Conservation (phyloP, 305 asterid species). For the Rubia balearica region DNA sequence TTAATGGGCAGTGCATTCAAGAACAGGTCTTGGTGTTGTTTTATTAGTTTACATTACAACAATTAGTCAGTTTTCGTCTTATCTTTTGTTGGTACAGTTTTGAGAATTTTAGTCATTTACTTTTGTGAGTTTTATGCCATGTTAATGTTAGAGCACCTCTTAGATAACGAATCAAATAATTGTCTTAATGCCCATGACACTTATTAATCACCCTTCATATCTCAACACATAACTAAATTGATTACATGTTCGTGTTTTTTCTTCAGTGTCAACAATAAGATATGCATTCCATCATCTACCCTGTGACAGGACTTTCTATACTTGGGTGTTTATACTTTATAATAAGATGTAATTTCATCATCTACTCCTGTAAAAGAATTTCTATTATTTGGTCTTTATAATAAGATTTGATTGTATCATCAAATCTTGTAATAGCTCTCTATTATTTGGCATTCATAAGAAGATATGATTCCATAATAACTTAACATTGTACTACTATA, state of each 20-base stretch:
- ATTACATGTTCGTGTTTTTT: too few species aligned
- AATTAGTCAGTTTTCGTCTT: not conserved
- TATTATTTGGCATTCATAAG: too few species aligned
- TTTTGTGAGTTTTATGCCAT: not conserved
- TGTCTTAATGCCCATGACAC: not conserved
- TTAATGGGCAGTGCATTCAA: slow-evolving; percentile 99
- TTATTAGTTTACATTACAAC: not conserved
- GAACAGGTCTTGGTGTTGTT: slow-evolving; percentile 53
- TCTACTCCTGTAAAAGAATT: not conserved
- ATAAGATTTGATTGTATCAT: not conserved
- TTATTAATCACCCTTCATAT: not conserved
- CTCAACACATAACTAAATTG: not conserved
- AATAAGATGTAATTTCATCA: not conserved
- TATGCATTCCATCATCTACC: not conserved
- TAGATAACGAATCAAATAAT: too few species aligned
- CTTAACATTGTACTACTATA: too few species aligned
- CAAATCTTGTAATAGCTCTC: too few species aligned
- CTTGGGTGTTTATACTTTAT: not conserved
- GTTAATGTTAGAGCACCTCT: not conserved
- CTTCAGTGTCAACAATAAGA: too few species aligned
- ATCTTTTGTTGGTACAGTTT: not conserved
- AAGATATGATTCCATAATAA: too few species aligned
- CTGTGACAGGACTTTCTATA: not conserved
- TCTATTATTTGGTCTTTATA: not conserved
- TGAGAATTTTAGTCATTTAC: not conserved